These are phyloP conservation scores for Penicillium rolfsii DNA, from an alignment of 2,329 filamentous ascomycete genomes.

Conservation along the genomic window DNA sequence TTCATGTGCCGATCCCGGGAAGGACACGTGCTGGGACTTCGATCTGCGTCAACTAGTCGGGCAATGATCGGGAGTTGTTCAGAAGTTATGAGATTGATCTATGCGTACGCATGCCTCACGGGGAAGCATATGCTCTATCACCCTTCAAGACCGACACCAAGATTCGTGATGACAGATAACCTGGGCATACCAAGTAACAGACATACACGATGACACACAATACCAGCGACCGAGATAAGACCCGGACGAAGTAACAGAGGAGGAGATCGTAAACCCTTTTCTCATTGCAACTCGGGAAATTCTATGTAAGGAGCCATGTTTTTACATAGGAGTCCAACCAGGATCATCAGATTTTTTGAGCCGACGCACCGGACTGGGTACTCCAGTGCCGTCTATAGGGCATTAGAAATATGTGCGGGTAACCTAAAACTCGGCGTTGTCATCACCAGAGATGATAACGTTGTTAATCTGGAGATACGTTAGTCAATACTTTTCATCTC, in stretches of 20 bases:
- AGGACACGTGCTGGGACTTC: not conserved
- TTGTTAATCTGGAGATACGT: constrained; percentile 69
- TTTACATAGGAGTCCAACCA: constrained; percentile 32
- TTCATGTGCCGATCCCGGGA: constrained; percentile 1
- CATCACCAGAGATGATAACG: constrained; percentile 86
- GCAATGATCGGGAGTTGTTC: not conserved
- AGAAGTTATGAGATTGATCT: not conserved
- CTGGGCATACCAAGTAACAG: not conserved
- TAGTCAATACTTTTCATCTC: constrained; percentile 16
- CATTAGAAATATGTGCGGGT: constrained; percentile 28
- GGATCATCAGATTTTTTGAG: constrained; percentile 28
- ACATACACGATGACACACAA: not conserved
- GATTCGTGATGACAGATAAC: not conserved
- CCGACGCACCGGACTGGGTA: constrained; percentile 10
- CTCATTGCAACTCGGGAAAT: constrained; percentile 30
- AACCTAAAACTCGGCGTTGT: constrained; percentile 81
- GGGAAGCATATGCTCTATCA: not conserved
- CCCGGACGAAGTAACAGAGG: not conserved
- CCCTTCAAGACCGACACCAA: not conserved
- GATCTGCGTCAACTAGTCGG: not conserved
- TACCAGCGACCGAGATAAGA: not conserved
- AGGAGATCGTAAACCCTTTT: constrained; percentile 32
- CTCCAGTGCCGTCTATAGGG: constrained; percentile 19
- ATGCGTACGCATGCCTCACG: not conserved
- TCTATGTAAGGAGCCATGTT: constrained; percentile 34